These are phyloP conservation scores for Spinacia oleracea DNA, from an alignment of 179 eudicot genomes.

Conservation along the genomic window DNA sequence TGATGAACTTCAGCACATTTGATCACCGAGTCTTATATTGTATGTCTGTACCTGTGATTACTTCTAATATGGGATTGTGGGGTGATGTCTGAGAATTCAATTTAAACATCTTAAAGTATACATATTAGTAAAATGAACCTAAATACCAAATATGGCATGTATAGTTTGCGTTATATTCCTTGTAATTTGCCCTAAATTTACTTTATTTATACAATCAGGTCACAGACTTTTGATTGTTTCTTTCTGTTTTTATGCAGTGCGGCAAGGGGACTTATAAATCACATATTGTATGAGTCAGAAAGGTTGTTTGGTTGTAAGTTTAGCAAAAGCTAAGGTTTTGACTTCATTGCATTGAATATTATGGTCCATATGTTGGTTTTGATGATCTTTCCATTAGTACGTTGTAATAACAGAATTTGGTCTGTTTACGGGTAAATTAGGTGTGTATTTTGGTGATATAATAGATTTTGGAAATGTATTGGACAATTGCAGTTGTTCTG, in stretches of 20 bases:
- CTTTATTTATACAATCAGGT: background rate
- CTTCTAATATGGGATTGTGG: background rate
- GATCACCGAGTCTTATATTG: background rate
- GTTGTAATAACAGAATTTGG: conserved; percentile 3
- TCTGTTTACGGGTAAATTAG: background rate
- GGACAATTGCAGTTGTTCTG: background rate
- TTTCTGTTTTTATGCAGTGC: conserved; percentile 58
- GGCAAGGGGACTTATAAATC: conserved; percentile 93
- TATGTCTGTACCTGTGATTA: too few species aligned
- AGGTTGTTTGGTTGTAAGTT: conserved; percentile 72
- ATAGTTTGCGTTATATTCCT: too few species aligned
- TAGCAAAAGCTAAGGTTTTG: conserved; percentile 40
- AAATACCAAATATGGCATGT: too few species aligned
- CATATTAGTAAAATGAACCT: background rate
- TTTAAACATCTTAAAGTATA: too few species aligned
- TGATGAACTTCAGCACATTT: background rate
- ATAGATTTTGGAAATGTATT: background rate
- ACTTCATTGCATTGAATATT: conserved; percentile 24
- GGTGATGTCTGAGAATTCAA: too few species aligned
- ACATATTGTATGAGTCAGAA: conserved; percentile 81
- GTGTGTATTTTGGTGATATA: background rate
- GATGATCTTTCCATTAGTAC: conserved; percentile 1
- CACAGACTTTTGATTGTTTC: background rate
- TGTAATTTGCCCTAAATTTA: background rate
- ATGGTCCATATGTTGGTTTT: conserved; percentile 7